Evolutionary conservation across 352 stramenopile genomes (phyloP), one percentile per base, ranked within the genome.

Genomic region (Pythium periplocum): DNA sequence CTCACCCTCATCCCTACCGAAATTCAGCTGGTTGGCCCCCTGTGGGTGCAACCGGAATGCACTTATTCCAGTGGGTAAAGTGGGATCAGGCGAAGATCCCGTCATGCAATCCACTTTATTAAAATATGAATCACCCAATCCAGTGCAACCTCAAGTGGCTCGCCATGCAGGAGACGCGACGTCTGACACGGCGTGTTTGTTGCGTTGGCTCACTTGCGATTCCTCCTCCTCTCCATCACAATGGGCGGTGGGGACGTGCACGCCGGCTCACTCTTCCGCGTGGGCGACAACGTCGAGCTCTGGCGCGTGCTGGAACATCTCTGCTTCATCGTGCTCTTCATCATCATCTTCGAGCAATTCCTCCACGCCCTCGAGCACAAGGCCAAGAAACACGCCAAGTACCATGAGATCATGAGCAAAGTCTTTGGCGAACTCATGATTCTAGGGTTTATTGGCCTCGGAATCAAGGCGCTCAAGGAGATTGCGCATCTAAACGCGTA

Each of bases 391-490:
- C 80, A 77, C 49, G 68, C 70, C 12, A 88, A 86, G 55, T 88
- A 85, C 54, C 54, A 80, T 45, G 69, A 86, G 32, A 88, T 88
- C 68, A 51, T 86, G 26, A 73, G 59, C 4, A 87, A 86, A 44
- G 65, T 64, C 9, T 86, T 52, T 12, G 30, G 58, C 34, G 59
- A 64, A 31, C 46, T 64, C 31, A 59, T 59, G 57, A 64, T 59
- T 48, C 51, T 64, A 8, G 66, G 66, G 0, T 40, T 75, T 11
- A 61, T 75, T 38, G 60, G 62, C 36, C 55, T 75, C 34, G 45
- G 66, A 6, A 66, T 74, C 55, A 74, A 74, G 52, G 58, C 71
- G n/a, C 48, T 66, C 47, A 59, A 69, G 33, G 61, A 63, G 34
- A 17, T 56, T 4, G 47, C 39, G 12, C 51, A 45, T 1, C 35